Base-by-base conservation (phyloP, 2,329 filamentous ascomycete genomes). In the Fusarium anthophilum region DNA sequence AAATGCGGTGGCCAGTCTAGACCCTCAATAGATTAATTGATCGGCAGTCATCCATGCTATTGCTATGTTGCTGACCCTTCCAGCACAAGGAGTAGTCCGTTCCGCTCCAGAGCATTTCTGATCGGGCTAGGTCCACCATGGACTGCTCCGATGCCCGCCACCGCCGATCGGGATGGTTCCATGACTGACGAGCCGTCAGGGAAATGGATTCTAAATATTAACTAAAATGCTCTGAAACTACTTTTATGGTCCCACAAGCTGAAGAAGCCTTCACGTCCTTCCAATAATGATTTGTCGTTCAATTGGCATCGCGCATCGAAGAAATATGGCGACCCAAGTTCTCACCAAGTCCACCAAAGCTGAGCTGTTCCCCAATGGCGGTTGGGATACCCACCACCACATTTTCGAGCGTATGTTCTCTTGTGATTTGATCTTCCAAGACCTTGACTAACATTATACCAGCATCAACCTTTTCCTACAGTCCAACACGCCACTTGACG, bases 401-500 rank as follows among this genome's bases (percentile, higher is more conserved):
- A 53, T 53, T 15, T 53, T 53, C 18, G 50, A 53, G 9, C 50
- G 50, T 53, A 53, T 20, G 50, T 26, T n/a, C 14, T 50, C 11
- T 18, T 6, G 0, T 8, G 3, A 18, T 13, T 3, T 2, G n/a
- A 13, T 1, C 14, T 9, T 5, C 0, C 0, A 30, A 30, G 15
- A 2, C 15, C 28, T n/a, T 6, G 1, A 18, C 0, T 51, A 15
- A 37, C 12, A 15, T 0, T 12, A 4, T 20, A 20, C n/a, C n/a
- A 53, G 50, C 50, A 3, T 53, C 50, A 3, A 53, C 12, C 17
- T 53, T 53, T 37, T 53, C 50, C 12, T 53, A 53, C n/a, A 37
- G 50, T 14, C 50, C 50, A 26, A 53, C 50, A 4, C 50, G 50
- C 13, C 50, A 53, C n/a, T 26, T 53, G 17, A 53, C 50, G 8